Evolutionary conservation across 1,284 basidiomycete genomes (phyloP).

Genomic region (Heterobasidion irregulare): DNA sequence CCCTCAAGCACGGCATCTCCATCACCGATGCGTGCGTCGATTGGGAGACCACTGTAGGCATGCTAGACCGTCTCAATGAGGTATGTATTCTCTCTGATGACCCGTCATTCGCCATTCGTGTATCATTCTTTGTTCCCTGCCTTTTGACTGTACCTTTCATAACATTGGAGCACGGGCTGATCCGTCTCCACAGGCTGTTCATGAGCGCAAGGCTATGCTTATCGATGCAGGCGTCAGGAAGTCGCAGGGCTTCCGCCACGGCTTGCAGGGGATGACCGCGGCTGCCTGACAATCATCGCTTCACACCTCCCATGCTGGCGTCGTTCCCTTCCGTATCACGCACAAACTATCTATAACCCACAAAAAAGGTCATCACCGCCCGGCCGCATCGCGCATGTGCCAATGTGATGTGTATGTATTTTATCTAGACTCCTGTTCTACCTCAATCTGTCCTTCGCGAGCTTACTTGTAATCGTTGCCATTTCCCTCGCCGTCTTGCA

Average conservation of each 20-base stretch:
- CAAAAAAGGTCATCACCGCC: background rate
- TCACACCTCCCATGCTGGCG: too few species aligned
- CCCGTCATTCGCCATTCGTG: background rate
- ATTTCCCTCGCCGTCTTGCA: conserved; percentile 7
- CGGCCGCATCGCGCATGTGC: background rate
- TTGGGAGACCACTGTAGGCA: conserved; percentile 77
- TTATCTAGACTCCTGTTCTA: background rate
- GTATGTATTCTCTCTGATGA: conserved; percentile 20
- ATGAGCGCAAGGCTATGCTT: conserved; percentile 23
- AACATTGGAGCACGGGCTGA: background rate
- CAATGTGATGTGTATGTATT: background rate
- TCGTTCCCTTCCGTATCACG: too few species aligned
- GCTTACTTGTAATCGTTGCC: background rate
- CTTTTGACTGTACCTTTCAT: background rate
- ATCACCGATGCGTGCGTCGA: conserved; percentile 94
- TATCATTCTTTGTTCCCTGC: background rate
- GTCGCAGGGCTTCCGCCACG: conserved; percentile 6
- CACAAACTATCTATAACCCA: background rate
- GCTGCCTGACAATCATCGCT: background rate
- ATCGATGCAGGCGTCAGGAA: conserved; percentile 25
- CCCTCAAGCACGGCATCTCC: conserved; percentile 77
- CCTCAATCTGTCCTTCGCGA: background rate
- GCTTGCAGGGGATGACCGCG: background rate
- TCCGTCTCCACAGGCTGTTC: conserved; percentile 22
- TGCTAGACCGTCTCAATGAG: conserved; percentile 71